Base-by-base conservation (phyloP, 345 rosid genomes). In the Eucalyptus globulus region DNA sequence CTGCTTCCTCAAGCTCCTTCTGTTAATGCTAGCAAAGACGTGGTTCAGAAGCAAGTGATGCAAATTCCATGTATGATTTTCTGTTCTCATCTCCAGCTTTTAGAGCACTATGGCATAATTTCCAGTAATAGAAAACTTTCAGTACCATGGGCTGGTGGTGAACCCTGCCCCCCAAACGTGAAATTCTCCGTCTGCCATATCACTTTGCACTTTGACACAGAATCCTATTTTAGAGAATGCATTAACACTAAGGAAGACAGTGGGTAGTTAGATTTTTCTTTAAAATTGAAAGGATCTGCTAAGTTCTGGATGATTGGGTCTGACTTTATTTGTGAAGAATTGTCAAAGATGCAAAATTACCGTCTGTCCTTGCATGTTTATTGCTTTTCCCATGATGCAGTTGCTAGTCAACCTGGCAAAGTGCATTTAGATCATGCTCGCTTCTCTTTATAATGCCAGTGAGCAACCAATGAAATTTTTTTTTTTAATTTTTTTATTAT, bases 11-110 rank as follows among this genome's bases (percentile, higher is more conserved):
- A 90, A 62, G 94, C 91, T 60, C 89, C 92, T 89, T 91, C 95
- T 9, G 89, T 92, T 88, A 94, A 93, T 88, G 95, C 92, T 89
- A 95, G 90, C 65, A 93, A 93, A 92, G 94, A 90, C 67, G 87
- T 86, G 72, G 93, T 89, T 45, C 90, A 89, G 14, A 95, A 96
- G 91, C 95, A 93, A 83, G 87, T 86, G 13, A 47, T 88, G 16
- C 87, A 93, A 9, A 56, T 91, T 89, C 90, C 94, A 86, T 91
- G 98, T 97, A 94, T 89, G 87, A 40, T 27, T 81, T 56, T 51
- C 91, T 88, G 89, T 14, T 86, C 34, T 50, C 44, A 49, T 88
- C 87, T 89, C 60, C 7, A 34, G 51, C 89, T 24, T 44, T 45
- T 67, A 40, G 83, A 76, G 83, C 47, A 76, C 3, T 6, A 22